A percentile compares a stretch with the other conserved stretches of the same genome.
These are phyloP conservation scores for Quercus phellos DNA, from an alignment of 331 rosid species.

Conservation along the genomic window DNA sequence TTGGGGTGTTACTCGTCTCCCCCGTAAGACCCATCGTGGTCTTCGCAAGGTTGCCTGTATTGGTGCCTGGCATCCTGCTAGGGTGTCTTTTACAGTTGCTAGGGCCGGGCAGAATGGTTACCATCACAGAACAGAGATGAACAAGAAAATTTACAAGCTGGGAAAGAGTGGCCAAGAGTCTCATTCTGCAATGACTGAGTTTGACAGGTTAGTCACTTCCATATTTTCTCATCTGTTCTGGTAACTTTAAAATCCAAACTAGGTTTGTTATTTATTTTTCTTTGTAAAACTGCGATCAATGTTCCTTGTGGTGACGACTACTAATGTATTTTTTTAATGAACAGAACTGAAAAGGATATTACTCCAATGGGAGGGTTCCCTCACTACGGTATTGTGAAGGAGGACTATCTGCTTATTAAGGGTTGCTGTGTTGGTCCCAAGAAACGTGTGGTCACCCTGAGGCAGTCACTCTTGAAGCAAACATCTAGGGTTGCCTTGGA, in stretches of 20 bases:
- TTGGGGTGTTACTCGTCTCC: slow-evolving; percentile 42
- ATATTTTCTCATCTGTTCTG: not conserved
- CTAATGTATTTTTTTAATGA: not conserved
- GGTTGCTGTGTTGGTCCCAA: slow-evolving; percentile 73
- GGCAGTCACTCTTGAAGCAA: slow-evolving; percentile 68
- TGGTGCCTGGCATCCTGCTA: slow-evolving; percentile 50
- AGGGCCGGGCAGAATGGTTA: slow-evolving; percentile 49
- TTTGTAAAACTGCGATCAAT: not conserved
- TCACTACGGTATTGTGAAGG: slow-evolving; percentile 63
- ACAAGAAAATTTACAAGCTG: slow-evolving; percentile 67
- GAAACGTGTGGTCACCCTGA: slow-evolving; percentile 62
- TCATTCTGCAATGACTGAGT: slow-evolving; percentile 64
- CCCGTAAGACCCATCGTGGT: slow-evolving; percentile 38
- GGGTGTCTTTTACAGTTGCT: slow-evolving; percentile 42
- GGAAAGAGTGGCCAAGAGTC: slow-evolving; percentile 59
- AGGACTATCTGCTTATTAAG: slow-evolving; percentile 56
- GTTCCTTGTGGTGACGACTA: not conserved
- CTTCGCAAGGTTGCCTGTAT: slow-evolving; percentile 42
- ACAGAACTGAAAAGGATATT: slow-evolving; percentile 73
- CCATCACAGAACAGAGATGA: slow-evolving; percentile 39
- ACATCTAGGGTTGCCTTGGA: slow-evolving; percentile 68
- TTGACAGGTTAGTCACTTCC: slow-evolving; percentile 40
- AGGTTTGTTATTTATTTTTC: not conserved
- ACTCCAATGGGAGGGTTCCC: slow-evolving; percentile 87
- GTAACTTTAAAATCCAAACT: not conserved